Evolutionary conservation across 192 early-diverging fungal species (phyloP).

Genomic region (Phlyctochytrium planicorne): DNA sequence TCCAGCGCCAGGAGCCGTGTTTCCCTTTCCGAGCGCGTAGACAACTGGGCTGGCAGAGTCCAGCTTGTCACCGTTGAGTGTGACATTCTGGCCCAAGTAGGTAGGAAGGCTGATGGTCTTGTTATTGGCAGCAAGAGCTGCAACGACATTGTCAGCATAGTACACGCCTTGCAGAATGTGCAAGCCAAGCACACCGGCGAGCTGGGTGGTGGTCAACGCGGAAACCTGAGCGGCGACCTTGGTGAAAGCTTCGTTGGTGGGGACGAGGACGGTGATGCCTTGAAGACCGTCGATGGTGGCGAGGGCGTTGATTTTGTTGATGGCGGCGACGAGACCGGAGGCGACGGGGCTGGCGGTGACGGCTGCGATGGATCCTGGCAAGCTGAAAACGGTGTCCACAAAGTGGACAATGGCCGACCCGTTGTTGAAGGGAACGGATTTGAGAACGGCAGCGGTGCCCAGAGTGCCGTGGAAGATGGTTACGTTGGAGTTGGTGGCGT

Average conservation of each 20-base stretch:
- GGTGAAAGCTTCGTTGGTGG: conserved; percentile 42
- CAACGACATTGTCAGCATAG: conserved; percentile 36
- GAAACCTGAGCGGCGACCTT: conserved; percentile 21
- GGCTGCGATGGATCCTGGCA: conserved; percentile 27
- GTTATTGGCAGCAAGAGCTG: too few relatives aligned
- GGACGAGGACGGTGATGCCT: conserved; percentile 45
- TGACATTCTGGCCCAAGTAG: too few relatives aligned
- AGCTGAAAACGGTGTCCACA: conserved; percentile 41
- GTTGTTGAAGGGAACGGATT: conserved; percentile 34
- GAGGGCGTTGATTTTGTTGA: conserved; percentile 18
- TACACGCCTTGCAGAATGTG: conserved; percentile 38
- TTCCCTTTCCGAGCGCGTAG: too few relatives aligned
- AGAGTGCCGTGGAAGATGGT: conserved; percentile 14
- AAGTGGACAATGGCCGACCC: conserved; percentile 42
- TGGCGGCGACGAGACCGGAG: conserved; percentile 19
- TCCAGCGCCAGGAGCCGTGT: too few relatives aligned
- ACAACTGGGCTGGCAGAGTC: too few relatives aligned
- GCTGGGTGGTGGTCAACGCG: conserved; percentile 20
- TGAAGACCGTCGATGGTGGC: conserved; percentile 25
- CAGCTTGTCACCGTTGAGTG: too few relatives aligned
- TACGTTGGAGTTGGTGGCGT: too few relatives aligned
- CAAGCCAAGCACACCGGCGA: conserved; percentile 28
- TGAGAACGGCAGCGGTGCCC: conserved; percentile 26
- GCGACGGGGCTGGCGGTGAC: conserved; percentile 13
- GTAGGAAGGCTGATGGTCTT: too few relatives aligned